Evolutionary conservation across 1,284 basidiomycete species (phyloP).

Genomic region (Athelia sp.): DNA sequence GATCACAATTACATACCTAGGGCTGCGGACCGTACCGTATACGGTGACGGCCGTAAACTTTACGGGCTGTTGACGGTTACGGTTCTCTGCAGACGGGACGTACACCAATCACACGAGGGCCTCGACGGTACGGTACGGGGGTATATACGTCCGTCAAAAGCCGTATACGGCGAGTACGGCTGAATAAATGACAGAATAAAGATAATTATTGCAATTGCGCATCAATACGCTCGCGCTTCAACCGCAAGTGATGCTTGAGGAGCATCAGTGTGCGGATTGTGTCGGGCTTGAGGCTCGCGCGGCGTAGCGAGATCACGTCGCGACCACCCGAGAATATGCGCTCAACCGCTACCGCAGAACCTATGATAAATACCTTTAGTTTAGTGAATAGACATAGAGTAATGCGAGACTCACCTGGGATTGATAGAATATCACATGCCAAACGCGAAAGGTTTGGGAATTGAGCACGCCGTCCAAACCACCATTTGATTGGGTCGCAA

Average conservation of each 20-base stretch:
- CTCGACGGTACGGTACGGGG: no score
- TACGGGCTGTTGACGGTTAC: no score
- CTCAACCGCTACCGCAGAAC: slow-evolving; percentile 31
- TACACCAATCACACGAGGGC: no score
- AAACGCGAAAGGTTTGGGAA: slow-evolving; percentile 14
- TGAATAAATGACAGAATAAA: no score
- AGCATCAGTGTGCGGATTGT: slow-evolving; percentile 29
- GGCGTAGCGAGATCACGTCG: slow-evolving; percentile 29
- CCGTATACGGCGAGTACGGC: no score
- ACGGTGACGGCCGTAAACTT: no score
- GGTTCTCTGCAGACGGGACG: no score
- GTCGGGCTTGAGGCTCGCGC: slow-evolving; percentile 24
- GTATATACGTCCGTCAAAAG: no score
- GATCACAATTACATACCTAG: no score
- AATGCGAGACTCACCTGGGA: slow-evolving; percentile 13
- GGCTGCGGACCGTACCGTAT: no score
- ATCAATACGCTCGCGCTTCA: background rate
- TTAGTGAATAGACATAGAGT: background rate
- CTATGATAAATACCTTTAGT: slow-evolving; percentile 13
- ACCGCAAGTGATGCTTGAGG: slow-evolving; percentile 18
- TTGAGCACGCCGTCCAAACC: slow-evolving; percentile 7
- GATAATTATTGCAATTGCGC: no score
- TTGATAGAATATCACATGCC: slow-evolving; percentile 14
- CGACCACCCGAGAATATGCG: slow-evolving; percentile 29
- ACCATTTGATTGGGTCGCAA: slow-evolving; percentile 15